Conservation (phyloP, 1,284 basidiomycete species). For the Rhizopogon parksii region DNA sequence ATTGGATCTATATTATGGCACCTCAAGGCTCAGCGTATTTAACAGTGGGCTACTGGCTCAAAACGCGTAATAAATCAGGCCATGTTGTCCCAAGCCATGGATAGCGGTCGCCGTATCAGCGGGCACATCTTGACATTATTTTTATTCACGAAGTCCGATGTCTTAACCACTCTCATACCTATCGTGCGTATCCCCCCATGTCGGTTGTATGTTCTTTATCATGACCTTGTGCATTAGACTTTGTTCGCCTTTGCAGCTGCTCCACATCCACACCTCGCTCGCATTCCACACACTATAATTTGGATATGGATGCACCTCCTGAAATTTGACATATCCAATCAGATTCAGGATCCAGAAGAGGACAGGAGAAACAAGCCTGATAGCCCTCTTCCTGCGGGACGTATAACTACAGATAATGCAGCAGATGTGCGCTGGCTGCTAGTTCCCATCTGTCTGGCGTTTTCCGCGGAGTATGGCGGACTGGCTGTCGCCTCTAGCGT, state of each 20-base stretch:
- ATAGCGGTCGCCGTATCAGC: neutral
- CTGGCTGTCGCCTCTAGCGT: constrained; percentile 17
- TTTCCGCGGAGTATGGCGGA: constrained; percentile 18
- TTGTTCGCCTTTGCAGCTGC: constrained; percentile 13
- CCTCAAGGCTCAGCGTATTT: neutral
- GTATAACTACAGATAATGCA: constrained; percentile 27
- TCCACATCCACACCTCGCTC: constrained; percentile 9
- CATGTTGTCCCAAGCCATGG: constrained; percentile 1
- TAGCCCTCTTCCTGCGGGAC: constrained; percentile 32
- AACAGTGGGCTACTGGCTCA: neutral
- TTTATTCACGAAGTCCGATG: constrained; percentile 35
- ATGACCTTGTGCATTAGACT: constrained; percentile 7
- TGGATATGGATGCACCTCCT: constrained; percentile 40
- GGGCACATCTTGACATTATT: constrained; percentile 11
- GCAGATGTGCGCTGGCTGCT: constrained; percentile 31
- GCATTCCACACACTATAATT: constrained; percentile 18
- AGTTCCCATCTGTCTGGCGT: constrained; percentile 25
- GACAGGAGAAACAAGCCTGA: constrained; percentile 33
- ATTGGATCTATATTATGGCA: no score
- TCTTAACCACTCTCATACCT: constrained; percentile 31
- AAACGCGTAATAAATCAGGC: neutral
- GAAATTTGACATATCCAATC: constrained; percentile 36
- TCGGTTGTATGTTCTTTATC: neutral
- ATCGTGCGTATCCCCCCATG: constrained; percentile 20
- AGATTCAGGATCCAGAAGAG: constrained; percentile 30